phyloP scores from a whole-genome alignment of 2,329 filamentous ascomycete genomes.

The Ophiostoma himal-ulmi region DNA sequence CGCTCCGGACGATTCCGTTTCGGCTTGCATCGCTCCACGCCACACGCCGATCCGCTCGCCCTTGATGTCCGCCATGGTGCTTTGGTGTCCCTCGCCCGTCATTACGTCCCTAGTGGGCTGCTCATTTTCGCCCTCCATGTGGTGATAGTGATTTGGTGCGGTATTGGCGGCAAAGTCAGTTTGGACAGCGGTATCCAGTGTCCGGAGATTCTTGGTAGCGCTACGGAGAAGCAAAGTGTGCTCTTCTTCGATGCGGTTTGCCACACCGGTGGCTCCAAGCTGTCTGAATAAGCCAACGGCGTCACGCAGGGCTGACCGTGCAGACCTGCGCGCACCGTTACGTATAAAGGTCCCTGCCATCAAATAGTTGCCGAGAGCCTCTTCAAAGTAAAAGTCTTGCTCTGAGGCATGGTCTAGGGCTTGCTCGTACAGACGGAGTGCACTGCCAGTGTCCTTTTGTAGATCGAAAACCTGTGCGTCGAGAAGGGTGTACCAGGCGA shows the following conservation, averaged over 20 bases:
- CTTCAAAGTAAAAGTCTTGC: constrained; percentile 62
- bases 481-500: constrained; percentile 61
- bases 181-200: constrained; percentile 60
- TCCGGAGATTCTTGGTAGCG: constrained; percentile 52
- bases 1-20: constrained; percentile 38
- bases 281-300: constrained; percentile 62
- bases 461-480: constrained; percentile 64
- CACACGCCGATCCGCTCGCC: constrained; percentile 58
- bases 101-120: constrained; percentile 40
- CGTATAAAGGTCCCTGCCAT: constrained; percentile 67
- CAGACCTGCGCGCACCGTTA: constrained; percentile 59
- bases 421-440: constrained; percentile 61
- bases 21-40: constrained; percentile 55
- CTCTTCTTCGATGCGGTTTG: constrained; percentile 60
- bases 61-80: constrained; percentile 44
- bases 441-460: constrained; percentile 48
- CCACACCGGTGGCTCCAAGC: constrained; percentile 63
- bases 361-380: constrained; percentile 66
- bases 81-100: constrained; percentile 32
- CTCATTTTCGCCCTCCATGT: constrained; percentile 40
- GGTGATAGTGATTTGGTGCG: constrained; percentile 46
- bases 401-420: constrained; percentile 66
- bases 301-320: constrained; percentile 62
- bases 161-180: constrained; percentile 59
- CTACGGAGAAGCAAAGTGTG: constrained; percentile 62